Base-by-base conservation (phyloP, 345 rosid genomes). In the Gossypium turneri region DNA sequence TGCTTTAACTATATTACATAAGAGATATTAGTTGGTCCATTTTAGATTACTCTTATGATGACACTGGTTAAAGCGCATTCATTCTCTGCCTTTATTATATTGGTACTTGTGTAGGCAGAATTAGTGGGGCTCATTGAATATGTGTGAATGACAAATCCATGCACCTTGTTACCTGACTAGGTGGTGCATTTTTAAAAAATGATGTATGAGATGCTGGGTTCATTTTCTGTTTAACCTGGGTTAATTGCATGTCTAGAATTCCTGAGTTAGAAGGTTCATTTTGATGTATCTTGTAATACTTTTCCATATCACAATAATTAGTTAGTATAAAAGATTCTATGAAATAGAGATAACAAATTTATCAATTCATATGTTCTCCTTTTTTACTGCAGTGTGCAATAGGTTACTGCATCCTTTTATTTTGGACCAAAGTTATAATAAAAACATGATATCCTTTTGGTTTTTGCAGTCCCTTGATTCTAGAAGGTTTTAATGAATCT, bases 381-480 rank as follows among this genome's bases (percentile, higher is more conserved):
- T 38, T 58, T 27, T 16, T 44, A 22, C 44, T 38, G 51, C 73
- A 65, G 52, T 61, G 48, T 34, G 29, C 50, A 22, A 41, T 47
- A 15, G 55, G 52, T 22, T 64, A 66, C 66, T 72, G 73, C 57
- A 25, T 41, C 24, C 50, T 67, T 59, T 56, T 75, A 38, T 59
- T 25, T 64, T 61, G 19, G 77, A 34, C 34, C 9, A 17, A n/a
- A 68, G 44, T 19, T 16, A 11, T 29, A 50, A 11, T 48, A 57
- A 56, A 29, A 47, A 9, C 61, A 44, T 64, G 41, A 51, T 22
- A 34, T 48, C 20, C 29, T 75, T 45, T 72, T 67, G 3, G n/a
- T 50, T 29, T 62, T 55, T 27, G 74, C 88, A 85, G 90, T 76
- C 76, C 79, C 73, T 69, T 79, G 75, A 70, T 44, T 45, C 70